These are phyloP conservation scores for Rhodotorula paludigena DNA, from an alignment of 768 basidiomycete genomes.

Conservation along the genomic window DNA sequence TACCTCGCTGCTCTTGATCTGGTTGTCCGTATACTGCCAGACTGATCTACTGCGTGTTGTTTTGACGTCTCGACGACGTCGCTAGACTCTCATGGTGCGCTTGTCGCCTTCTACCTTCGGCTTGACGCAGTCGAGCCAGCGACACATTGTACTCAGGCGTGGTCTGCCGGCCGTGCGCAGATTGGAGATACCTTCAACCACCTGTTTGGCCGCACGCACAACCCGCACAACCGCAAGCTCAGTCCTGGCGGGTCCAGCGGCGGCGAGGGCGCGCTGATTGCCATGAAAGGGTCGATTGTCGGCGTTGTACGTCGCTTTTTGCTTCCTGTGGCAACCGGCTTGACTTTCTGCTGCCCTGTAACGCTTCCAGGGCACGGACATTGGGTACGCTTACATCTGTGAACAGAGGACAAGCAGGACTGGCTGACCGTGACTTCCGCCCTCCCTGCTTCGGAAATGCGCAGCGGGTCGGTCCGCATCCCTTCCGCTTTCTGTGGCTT, in stretches of 20 bases:
- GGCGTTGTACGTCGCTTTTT: slow-evolving; percentile 27
- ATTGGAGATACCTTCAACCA: slow-evolving; percentile 74
- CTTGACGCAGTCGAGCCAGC: no score
- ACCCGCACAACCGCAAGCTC: slow-evolving; percentile 42
- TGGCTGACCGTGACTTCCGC: no score
- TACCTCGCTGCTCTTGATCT: no score
- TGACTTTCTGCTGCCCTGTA: no score
- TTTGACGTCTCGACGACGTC: not conserved
- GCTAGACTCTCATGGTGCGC: not conserved
- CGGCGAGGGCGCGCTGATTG: slow-evolving; percentile 44
- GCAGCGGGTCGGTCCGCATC: slow-evolving; percentile 51
- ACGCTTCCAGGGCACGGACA: slow-evolving; percentile 33
- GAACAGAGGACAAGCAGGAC: slow-evolving; percentile 42
- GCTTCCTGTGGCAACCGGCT: no score
- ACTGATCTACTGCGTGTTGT: not conserved
- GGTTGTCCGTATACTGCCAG: no score
- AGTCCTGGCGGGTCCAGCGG: slow-evolving; percentile 42
- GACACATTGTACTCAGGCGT: no score
- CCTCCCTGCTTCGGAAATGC: no score
- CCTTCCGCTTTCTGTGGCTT: slow-evolving; percentile 66
- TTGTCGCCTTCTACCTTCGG: no score
- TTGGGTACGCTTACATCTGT: not conserved
- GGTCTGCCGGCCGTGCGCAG: slow-evolving; percentile 45
- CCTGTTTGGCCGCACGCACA: slow-evolving; percentile 58
- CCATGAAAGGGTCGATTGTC: slow-evolving; percentile 37